Base-by-base conservation (phyloP, 75 land plant genomes). In the Adiantum capillusveneris region DNA sequence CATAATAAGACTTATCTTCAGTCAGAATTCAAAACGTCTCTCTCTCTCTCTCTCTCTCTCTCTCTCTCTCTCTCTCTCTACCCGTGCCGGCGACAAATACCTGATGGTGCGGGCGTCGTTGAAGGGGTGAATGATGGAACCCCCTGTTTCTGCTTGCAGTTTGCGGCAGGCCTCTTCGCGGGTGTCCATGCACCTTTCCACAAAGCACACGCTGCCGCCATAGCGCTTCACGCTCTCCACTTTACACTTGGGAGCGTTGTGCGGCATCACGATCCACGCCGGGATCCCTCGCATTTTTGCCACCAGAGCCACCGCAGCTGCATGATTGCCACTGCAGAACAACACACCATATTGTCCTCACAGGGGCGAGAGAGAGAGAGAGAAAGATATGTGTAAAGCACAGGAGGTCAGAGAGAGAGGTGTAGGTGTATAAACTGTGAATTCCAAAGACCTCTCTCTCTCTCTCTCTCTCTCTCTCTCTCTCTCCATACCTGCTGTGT, bases 401-500 rank as follows among this genome's bases (percentile, higher is more conserved):
- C n/a, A n/a, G n/a, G n/a, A n/a, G n/a, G n/a, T n/a, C n/a, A n/a
- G n/a, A n/a, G n/a, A n/a, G n/a, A n/a, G n/a, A n/a, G n/a, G n/a
- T n/a, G n/a, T n/a, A n/a, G n/a, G n/a, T n/a, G n/a, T n/a, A n/a
- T n/a, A n/a, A n/a, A n/a, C n/a, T n/a, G n/a, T n/a, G n/a, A n/a
- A n/a, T n/a, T n/a, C n/a, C n/a, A n/a, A n/a, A n/a, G n/a, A n/a
- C n/a, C n/a, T n/a, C n/a, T n/a, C n/a, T n/a, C n/a, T n/a, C n/a
- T n/a, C n/a, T n/a, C n/a, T n/a, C n/a, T n/a, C n/a, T n/a, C n/a
- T n/a, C n/a, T n/a, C n/a, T n/a, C n/a, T n/a, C n/a, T n/a, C n/a
- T n/a, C n/a, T n/a, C n/a, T n/a, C n/a, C n/a, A n/a, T 44, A 92
- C 97, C 97, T 88, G 86, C 97, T 92, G 58, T 92, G 97, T 0